Base-by-base conservation (phyloP, 2,329 filamentous ascomycete genomes). In the Pyricularia sp. region DNA sequence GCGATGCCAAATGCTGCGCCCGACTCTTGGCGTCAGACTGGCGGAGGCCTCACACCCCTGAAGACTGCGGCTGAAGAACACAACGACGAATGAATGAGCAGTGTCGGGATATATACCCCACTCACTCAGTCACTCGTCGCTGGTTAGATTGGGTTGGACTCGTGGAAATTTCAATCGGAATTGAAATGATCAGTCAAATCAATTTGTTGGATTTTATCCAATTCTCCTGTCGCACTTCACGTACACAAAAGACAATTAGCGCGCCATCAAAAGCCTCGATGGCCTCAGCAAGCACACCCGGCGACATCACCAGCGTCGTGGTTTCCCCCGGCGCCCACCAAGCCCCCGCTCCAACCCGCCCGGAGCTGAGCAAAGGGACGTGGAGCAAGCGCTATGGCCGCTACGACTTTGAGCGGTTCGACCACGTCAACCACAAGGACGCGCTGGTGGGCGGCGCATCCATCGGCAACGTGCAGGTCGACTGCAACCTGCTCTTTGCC, bases 331-430 rank as follows among this genome's bases (percentile, higher is more conserved):
- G 6, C 59, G 12, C 25, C 12, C 23, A 6, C 4, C 31, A 25
- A 36, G 20, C 31, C 30, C 12, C 20, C 5, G 36, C n/a, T 28
- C 23, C 25, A 10, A 17, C 55, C 12, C 12, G 4, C 17, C 68
- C 68, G 10, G 59, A 30, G 26, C 58, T 68, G 14, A 64, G 28
- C 17, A 65, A 25, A 17, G 68, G 55, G 17, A 63, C 64, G 7
- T 68, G 59, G 68, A 28, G 55, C 36, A 66, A 36, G 25, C 67
- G 64, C 26, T 61, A 30, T 64, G 69, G 70, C 17, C 58, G 68
- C 55, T 71, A 70, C 68, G 26, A 68, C 58, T 70, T 69, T 42
- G 26, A 65, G 7, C 28, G 65, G n/a, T 70, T 69, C 61, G 64
- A 66, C n/a, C 64, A 69, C 65, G 4, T 58, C 28, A 58, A 58